These are phyloP conservation scores for Scheffersomyces illinoinensis DNA, from an alignment of 1,139 yeast genomes.

Conservation along the genomic window DNA sequence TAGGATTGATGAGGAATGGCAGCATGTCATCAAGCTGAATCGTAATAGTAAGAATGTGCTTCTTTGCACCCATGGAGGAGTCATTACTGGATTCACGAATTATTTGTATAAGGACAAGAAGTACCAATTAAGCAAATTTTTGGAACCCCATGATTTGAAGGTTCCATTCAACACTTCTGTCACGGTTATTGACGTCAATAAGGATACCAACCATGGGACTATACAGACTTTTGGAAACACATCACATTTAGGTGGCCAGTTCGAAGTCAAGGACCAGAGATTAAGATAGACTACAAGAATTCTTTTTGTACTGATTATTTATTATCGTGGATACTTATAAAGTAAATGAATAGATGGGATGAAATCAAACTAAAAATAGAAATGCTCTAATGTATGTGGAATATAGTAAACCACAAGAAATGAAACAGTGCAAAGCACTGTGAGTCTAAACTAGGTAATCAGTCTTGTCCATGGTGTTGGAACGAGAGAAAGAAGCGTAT, in stretches of 20 bases:
- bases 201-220: conserved; percentile 34
- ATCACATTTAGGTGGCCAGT: conserved; percentile 60
- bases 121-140: conserved; percentile 37
- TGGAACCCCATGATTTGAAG: conserved; percentile 45
- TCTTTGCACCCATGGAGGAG: conserved; percentile 86
- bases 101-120: conserved; percentile 39
- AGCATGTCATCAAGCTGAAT: conserved; percentile 40
- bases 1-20: conserved; percentile 55
- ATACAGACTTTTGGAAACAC: conserved; percentile 62
- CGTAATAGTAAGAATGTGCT: conserved; percentile 50
- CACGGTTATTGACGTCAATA: conserved; percentile 58
- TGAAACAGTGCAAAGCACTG: background rate
- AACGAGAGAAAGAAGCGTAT: conserved; percentile 58
- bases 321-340: background rate
- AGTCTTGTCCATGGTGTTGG: conserved; percentile 34
- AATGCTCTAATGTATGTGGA: background rate
- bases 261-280: conserved; percentile 51
- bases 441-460: background rate
- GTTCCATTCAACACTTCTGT: conserved; percentile 77
- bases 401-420: background rate
- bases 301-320: background rate
- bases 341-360: background rate
- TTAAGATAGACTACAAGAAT: conserved; percentile 21
- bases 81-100: conserved; percentile 61
- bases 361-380: background rate